Percentiles rank a stretch among this genome's conserved stretches.
phyloP scores from a whole-genome alignment of 2,329 filamentous ascomycete genomes.

The Talaromyces sp. region DNA sequence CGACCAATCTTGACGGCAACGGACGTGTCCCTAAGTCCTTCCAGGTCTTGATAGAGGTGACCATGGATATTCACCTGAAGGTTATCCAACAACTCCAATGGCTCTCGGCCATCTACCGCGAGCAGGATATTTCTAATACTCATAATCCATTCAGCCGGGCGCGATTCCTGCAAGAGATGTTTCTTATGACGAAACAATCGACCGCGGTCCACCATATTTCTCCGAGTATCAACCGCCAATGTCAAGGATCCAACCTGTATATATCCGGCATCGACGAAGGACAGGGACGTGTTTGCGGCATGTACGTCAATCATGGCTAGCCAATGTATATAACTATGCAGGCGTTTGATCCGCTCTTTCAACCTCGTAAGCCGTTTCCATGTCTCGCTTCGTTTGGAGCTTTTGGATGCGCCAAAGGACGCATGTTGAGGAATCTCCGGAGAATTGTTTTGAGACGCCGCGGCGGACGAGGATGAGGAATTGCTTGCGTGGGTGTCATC shows the following conservation, averaged over 20 bases:
- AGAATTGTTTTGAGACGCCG: slow-evolving; percentile 7
- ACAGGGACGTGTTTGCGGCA: slow-evolving; percentile 71
- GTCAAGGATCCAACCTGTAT: slow-evolving; percentile 80
- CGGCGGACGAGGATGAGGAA: slow-evolving; percentile 6
- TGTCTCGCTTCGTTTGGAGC: slow-evolving; percentile 56
- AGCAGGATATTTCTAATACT: slow-evolving; percentile 81
- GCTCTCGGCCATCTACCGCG: slow-evolving; percentile 75
- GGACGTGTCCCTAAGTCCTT: slow-evolving; percentile 84
- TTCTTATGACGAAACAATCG: slow-evolving; percentile 80
- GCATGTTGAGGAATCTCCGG: slow-evolving; percentile 13
- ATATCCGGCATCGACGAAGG: slow-evolving; percentile 74
- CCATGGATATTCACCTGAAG: slow-evolving; percentile 87
- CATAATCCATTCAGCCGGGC: slow-evolving; percentile 91
- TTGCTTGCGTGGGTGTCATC: slow-evolving; percentile 23
- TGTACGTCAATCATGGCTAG: slow-evolving; percentile 84
- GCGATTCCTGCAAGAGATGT: slow-evolving; percentile 56
- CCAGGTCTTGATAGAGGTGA: slow-evolving; percentile 74
- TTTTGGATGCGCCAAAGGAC: slow-evolving; percentile 8
- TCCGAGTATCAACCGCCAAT: slow-evolving; percentile 81
- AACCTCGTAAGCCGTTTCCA: slow-evolving; percentile 73
- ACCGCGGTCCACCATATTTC: slow-evolving; percentile 84
- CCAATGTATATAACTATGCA: slow-evolving; percentile 85
- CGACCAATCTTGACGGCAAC: slow-evolving; percentile 87
- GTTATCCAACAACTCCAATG: slow-evolving; percentile 82
- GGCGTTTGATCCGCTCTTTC: slow-evolving; percentile 78